Base-by-base conservation (phyloP, 768 basidiomycete species). In the Lentinula aciculospora region DNA sequence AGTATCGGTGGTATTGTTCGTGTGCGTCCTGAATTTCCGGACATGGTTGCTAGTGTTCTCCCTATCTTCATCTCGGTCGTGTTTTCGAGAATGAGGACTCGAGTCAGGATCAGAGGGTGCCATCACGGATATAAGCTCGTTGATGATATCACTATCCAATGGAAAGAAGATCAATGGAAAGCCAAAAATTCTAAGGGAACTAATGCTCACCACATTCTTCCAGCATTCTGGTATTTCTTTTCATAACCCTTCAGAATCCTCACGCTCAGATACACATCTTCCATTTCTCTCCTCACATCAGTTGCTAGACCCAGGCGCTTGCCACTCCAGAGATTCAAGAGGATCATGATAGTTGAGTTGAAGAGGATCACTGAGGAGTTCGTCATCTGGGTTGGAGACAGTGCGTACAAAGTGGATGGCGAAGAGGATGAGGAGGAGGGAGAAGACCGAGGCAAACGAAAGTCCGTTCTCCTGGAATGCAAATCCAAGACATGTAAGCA, bases 401-500 rank as follows among this genome's bases (percentile, higher is more conserved):
- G 17, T n/a, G n/a, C n/a, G n/a, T n/a, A n/a, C n/a, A n/a, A n/a
- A n/a, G n/a, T n/a, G 15, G 44, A 48, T 31, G 23, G 10, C 10
- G n/a, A 4, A 21, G 27, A 39, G 17, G 3, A n/a, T 5, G 34
- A 53, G 1, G 34, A 21, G 4, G 46, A 25, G 9, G 28, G 27
- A 48, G 10, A 27, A 34, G 25, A 17, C 8, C 32, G 27, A 19
- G 31, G 17, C 9, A 17, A 58, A 36, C 65, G 56, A 65, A 27
- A n/a, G 47, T 57, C 15, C 21, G 9, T 19, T n/a, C 1, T 63
- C 25, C 27, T 69, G 64, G 72, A 53, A 17, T 37, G 34, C n/a
- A 72, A 67, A 58, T 85, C 83, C 49, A 83, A 64, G 28, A 88
- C 73, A 53, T 83, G 83, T 19, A 75, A 74, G 42, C 76, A 80